A percentile compares a stretch with the other conserved stretches of the same genome.
These are phyloP conservation scores for Penicillium paneum DNA, from an alignment of 2,329 filamentous ascomycete species.

Conservation along the genomic window DNA sequence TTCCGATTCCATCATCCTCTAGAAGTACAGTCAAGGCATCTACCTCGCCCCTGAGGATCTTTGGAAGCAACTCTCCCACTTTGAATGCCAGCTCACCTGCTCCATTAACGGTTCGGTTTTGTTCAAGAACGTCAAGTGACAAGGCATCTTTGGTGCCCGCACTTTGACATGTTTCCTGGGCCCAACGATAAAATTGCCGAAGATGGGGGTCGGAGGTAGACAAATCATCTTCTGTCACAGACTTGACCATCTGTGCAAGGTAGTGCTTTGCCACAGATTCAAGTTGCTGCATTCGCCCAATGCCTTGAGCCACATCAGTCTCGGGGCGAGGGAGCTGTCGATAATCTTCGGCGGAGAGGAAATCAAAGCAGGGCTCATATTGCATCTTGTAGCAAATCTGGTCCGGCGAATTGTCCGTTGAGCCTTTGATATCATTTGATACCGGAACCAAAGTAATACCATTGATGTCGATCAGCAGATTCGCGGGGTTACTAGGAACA, in stretches of 20 bases:
- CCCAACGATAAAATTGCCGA: constrained; percentile 22
- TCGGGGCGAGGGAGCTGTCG: constrained; percentile 13
- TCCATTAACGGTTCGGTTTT: constrained; percentile 10
- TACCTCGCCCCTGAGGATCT: constrained; percentile 23
- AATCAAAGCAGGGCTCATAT: constrained; percentile 23
- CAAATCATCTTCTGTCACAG: constrained; percentile 13
- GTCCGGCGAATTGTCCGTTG: constrained; percentile 10
- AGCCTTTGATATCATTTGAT: constrained; percentile 16
- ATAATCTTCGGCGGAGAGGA: constrained; percentile 17
- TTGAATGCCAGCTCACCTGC: constrained; percentile 14
- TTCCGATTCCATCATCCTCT: constrained; percentile 25
- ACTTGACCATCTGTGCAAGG: constrained; percentile 9
- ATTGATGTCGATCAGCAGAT: constrained; percentile 14
- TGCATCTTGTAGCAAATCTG: constrained; percentile 21
- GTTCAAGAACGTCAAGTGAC: constrained; percentile 7
- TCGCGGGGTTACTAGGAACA: constrained; percentile 4
- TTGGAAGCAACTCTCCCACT: constrained; percentile 20
- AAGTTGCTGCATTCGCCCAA: constrained; percentile 12
- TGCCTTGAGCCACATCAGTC: constrained; percentile 6
- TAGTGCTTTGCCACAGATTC: constrained; percentile 18
- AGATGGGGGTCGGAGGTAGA: constrained; percentile 9
- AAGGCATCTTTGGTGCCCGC: constrained; percentile 1
- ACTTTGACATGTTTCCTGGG: constrained; percentile 12
- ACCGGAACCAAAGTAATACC: constrained; percentile 17
- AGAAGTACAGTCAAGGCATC: constrained; percentile 30